Evolutionary conservation across 441 rosid species (phyloP).

Genomic region (Aleurites moluccanus): DNA sequence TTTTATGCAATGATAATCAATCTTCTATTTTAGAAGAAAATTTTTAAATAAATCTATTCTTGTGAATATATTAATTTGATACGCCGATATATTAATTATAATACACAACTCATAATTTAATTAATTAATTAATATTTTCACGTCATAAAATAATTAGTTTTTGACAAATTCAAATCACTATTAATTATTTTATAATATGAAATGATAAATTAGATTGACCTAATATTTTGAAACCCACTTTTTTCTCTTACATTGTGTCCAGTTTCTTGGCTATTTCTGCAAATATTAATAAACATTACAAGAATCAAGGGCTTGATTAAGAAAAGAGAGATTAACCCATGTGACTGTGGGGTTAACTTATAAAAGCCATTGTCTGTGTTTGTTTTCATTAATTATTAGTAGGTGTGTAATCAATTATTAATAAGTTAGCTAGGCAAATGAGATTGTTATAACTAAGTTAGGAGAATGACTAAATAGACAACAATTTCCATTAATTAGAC

Average conservation of each 20-base stretch:
- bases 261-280: neutral
- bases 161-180: no score
- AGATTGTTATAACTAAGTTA: neutral
- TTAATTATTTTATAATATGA: no score
- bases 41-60: no score
- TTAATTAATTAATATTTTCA: no score
- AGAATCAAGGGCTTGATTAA: slow-evolving; percentile 7
- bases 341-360: slow-evolving; percentile 20
- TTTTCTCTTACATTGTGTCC: neutral
- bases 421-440: neutral
- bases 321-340: slow-evolving; percentile 13
- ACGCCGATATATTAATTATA: no score
- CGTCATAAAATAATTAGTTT: no score
- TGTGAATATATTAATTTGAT: no score
- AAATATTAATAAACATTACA: neutral
- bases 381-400: neutral
- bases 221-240: slow-evolving; percentile 6
- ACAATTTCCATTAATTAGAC: neutral
- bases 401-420: no score
- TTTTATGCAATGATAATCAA: slow-evolving; percentile 21
- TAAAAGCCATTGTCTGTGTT: slow-evolving; percentile 11
- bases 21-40: neutral
- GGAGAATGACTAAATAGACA: neutral
- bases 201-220: no score
- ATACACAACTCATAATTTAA: no score